Evolutionary conservation across 306 rosid genomes (phyloP).

Genomic region (Arachis hypogaea): DNA sequence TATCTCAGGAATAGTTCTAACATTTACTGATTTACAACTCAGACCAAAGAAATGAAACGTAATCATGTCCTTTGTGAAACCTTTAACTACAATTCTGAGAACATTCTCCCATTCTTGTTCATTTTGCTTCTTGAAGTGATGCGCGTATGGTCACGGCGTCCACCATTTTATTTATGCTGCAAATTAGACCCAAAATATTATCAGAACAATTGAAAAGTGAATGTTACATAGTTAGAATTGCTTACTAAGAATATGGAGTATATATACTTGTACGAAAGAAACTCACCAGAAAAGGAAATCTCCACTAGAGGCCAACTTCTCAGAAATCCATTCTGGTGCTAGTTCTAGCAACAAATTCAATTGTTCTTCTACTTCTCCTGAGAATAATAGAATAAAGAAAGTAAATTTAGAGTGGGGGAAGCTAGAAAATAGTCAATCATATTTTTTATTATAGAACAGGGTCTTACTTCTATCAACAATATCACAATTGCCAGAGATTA

Average conservation of each 20-base stretch:
- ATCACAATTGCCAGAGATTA: slow-evolving; percentile 54
- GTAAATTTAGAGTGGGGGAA: slow-evolving; percentile 26
- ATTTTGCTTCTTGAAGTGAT: slow-evolving; percentile 67
- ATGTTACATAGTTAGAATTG: not conserved
- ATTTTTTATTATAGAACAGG: not conserved
- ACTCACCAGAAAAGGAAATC: slow-evolving; percentile 67
- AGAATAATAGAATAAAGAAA: slow-evolving; percentile 32
- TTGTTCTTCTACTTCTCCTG: slow-evolving; percentile 83
- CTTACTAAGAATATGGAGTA: not conserved
- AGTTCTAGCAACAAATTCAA: slow-evolving; percentile 65
- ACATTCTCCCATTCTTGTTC: slow-evolving; percentile 25
- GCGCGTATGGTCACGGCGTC: slow-evolving; percentile 50
- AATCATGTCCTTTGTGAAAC: not conserved
- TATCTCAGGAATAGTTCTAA: not conserved
- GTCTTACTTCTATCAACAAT: slow-evolving; percentile 72
- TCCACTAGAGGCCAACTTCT: slow-evolving; percentile 60
- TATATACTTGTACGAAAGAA: not conserved
- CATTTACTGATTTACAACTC: slow-evolving; percentile 6
- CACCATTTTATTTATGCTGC: slow-evolving; percentile 61
- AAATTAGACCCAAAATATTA: slow-evolving; percentile 5
- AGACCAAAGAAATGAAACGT: slow-evolving; percentile 5
- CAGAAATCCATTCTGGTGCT: slow-evolving; percentile 87
- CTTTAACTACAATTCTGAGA: slow-evolving; percentile 3
- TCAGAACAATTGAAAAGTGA: slow-evolving; percentile 8
- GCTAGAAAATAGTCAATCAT: not conserved